These are phyloP conservation scores for Saccharomyces mikatae DNA, from an alignment of 805 yeast species.

Conservation along the genomic window DNA sequence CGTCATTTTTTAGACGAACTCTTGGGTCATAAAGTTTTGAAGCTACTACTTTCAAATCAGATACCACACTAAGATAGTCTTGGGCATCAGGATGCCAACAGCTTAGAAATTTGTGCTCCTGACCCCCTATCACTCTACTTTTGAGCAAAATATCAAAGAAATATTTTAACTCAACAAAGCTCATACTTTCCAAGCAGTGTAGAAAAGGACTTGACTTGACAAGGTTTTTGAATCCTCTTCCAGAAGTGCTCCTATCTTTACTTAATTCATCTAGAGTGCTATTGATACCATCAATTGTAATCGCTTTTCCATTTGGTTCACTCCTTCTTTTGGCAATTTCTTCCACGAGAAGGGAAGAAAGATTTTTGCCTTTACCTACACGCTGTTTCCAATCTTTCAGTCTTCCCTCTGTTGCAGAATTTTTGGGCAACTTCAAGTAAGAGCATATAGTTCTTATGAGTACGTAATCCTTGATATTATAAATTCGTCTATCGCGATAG, in stretches of 20 bases:
- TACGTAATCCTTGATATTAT: constrained; percentile 54
- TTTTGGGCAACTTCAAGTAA: constrained; percentile 50
- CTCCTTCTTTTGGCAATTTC: constrained; percentile 40
- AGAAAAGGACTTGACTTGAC: constrained; percentile 33
- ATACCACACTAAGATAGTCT: constrained; percentile 54
- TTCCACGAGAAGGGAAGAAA: constrained; percentile 42
- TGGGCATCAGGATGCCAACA: constrained; percentile 78
- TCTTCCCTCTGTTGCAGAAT: constrained; percentile 50
- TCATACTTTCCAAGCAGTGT: constrained; percentile 46
- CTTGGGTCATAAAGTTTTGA: constrained; percentile 46
- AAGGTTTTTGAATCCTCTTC: constrained; percentile 15
- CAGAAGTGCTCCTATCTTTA: constrained; percentile 14
- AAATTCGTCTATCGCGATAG: constrained; percentile 52
- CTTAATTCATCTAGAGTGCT: constrained; percentile 38
- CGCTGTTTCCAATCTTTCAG: constrained; percentile 41
- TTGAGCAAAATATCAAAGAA: constrained; percentile 60
- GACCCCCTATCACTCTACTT: constrained; percentile 48
- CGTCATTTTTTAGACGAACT: constrained; percentile 35
- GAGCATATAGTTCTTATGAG: constrained; percentile 45
- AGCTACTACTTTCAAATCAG: constrained; percentile 54
- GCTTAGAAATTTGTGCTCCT: constrained; percentile 49
- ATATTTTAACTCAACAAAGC: constrained; percentile 58
- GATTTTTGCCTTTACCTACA: constrained; percentile 38
- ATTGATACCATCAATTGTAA: constrained; percentile 46
- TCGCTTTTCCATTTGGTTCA: constrained; percentile 34